Evolutionary conservation across 2,329 filamentous ascomycete species (phyloP).

Genomic region (Trichoderma aggressivum): DNA sequence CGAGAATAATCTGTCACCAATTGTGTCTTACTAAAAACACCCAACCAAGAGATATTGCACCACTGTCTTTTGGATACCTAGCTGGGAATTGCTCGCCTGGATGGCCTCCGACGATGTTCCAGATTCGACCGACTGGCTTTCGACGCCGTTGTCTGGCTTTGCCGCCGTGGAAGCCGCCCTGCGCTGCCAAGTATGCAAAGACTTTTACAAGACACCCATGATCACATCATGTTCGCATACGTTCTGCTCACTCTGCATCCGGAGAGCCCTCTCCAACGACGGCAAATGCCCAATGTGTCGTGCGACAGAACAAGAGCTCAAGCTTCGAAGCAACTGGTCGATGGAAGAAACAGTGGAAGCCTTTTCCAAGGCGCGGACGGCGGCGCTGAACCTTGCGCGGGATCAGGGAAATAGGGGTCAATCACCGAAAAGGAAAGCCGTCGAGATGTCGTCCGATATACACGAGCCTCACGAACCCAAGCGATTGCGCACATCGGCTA

Average conservation of each 20-base stretch:
- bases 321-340: conserved; percentile 78
- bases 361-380: conserved; percentile 64
- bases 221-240: conserved; percentile 93
- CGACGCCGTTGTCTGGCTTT: conserved; percentile 64
- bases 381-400: conserved; percentile 62
- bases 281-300: conserved; percentile 87
- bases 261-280: conserved; percentile 75
- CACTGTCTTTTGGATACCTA: not conserved
- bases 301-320: conserved; percentile 74
- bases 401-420: conserved; percentile 21
- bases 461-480: conserved; percentile 39
- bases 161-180: conserved; percentile 76
- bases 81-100: not conserved
- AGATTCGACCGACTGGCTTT: conserved; percentile 83
- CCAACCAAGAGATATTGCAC: not conserved
- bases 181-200: conserved; percentile 96
- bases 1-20: not conserved
- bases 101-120: conserved; percentile 44
- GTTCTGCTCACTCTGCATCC: conserved; percentile 94
- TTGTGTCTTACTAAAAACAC: not conserved
- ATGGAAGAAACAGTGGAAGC: conserved; percentile 80
- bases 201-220: conserved; percentile 93
- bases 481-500: conserved; percentile 50
- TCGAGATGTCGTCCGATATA: conserved; percentile 29
- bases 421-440: conserved; percentile 53